Conservation (phyloP, 2,329 filamentous ascomycete species). For the Teratosphaeria destructans region DNA sequence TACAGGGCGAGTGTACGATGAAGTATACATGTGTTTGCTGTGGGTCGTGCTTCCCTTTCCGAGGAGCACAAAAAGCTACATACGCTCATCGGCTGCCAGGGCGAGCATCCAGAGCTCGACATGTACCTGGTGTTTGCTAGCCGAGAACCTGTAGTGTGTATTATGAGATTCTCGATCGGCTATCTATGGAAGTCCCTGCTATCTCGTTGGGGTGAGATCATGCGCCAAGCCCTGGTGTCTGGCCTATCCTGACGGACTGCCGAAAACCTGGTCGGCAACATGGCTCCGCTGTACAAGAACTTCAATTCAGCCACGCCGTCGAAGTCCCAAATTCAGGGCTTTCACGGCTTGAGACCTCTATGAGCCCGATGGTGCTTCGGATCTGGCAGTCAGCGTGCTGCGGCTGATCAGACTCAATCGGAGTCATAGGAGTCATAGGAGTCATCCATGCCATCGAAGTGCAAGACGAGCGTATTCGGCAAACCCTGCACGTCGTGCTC, state of each 20-base stretch:
- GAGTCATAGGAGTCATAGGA: no score
- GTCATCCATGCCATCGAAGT: no score
- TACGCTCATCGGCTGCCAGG: slow-evolving; percentile 1
- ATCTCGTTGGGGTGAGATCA: background rate
- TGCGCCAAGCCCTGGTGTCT: background rate
- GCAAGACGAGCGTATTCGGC: no score
- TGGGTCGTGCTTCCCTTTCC: background rate
- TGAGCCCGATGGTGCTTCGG: no score
- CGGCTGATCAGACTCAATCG: no score
- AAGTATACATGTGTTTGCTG: slow-evolving; percentile 2
- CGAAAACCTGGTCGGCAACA: no score
- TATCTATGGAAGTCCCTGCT: background rate
- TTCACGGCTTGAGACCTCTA: no score
- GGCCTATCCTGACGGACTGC: no score
- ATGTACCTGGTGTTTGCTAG: background rate
- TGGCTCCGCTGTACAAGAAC: no score
- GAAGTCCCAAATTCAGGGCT: no score
- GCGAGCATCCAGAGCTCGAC: background rate
- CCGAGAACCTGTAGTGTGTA: background rate
- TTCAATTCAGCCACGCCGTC: no score
- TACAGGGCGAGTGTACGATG: background rate
- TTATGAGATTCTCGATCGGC: background rate
- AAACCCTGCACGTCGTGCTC: background rate
- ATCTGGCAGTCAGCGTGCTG: no score
- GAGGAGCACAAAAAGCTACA: background rate